Evolutionary conservation across 768 basidiomycete species (phyloP).

Genomic region (Termitomyces sp.): DNA sequence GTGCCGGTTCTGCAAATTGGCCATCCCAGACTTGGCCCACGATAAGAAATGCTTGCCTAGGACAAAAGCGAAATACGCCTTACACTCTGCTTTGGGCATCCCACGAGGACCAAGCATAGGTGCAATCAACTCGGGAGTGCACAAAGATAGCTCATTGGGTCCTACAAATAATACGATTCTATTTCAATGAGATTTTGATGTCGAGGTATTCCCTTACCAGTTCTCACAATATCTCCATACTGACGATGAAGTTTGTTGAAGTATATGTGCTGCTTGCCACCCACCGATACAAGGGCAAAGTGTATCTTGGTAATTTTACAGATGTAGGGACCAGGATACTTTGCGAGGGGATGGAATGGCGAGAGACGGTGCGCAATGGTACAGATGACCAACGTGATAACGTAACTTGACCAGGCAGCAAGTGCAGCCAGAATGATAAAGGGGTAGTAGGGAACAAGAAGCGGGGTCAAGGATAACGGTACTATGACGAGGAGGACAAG

Average conservation of each 20-base stretch:
- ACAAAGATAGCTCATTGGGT: conserved; percentile 41
- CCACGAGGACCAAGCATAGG: conserved; percentile 30
- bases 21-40: conserved; percentile 28
- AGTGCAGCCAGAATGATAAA: conserved; percentile 1
- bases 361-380: conserved; percentile 34
- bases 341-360: conserved; percentile 41
- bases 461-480: conserved; percentile 2
- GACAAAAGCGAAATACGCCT: conserved; percentile 11
- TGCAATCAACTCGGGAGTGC: conserved; percentile 24
- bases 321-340: conserved; percentile 40
- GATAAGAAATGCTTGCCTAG: background rate
- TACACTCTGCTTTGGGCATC: conserved; percentile 31
- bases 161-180: conserved; percentile 20
- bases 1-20: conserved; percentile 14
- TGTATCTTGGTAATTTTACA: conserved; percentile 34
- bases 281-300: conserved; percentile 21
- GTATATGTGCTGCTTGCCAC: conserved; percentile 38
- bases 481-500: conserved; percentile 5
- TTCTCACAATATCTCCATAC: conserved; percentile 51
- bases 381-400: background rate
- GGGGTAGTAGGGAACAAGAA: background rate
- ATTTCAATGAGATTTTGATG: background rate
- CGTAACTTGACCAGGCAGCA: conserved; percentile 5
- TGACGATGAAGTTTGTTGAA: conserved; percentile 37
- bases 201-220: conserved; percentile 31